Conservation (phyloP, 345 rosid genomes). For the Corymbia maculata region DNA sequence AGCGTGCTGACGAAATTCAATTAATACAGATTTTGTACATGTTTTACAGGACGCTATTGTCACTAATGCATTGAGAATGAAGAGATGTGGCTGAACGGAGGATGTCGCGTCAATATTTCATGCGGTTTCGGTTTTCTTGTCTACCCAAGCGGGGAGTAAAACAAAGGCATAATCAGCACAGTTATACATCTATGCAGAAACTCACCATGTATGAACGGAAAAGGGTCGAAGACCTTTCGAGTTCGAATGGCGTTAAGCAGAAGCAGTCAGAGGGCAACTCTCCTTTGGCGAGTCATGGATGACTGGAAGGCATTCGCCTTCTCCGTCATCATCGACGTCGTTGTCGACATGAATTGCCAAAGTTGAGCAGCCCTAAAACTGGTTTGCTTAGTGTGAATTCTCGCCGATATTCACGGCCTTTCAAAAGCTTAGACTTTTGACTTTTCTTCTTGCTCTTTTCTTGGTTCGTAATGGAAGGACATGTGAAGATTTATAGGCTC, state of each 20-base stretch:
- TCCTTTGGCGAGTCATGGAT: slow-evolving; percentile 39
- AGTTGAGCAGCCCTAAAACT: slow-evolving; percentile 50
- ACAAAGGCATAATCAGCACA: neutral
- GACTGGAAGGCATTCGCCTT: neutral
- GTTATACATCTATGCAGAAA: neutral
- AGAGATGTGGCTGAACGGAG: neutral
- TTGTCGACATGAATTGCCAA: slow-evolving; percentile 28
- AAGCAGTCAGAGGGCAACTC: slow-evolving; percentile 75
- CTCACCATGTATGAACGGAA: neutral
- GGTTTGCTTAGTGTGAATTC: neutral
- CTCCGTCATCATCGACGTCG: neutral
- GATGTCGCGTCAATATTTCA: neutral
- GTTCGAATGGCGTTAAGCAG: slow-evolving; percentile 13
- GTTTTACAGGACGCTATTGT: neutral
- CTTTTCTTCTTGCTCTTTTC: neutral
- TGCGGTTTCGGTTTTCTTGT: neutral
- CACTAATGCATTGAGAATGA: neutral
- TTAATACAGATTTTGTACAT: neutral
- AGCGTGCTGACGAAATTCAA: neutral
- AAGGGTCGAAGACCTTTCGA: neutral
- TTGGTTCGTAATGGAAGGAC: neutral
- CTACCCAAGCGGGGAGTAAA: neutral
- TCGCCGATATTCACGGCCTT: neutral
- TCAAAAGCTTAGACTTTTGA: neutral
- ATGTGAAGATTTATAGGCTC: neutral